phyloP scores from a whole-genome alignment of 805 yeast genomes.

The Cyberlindnera euphorbiiphila region DNA sequence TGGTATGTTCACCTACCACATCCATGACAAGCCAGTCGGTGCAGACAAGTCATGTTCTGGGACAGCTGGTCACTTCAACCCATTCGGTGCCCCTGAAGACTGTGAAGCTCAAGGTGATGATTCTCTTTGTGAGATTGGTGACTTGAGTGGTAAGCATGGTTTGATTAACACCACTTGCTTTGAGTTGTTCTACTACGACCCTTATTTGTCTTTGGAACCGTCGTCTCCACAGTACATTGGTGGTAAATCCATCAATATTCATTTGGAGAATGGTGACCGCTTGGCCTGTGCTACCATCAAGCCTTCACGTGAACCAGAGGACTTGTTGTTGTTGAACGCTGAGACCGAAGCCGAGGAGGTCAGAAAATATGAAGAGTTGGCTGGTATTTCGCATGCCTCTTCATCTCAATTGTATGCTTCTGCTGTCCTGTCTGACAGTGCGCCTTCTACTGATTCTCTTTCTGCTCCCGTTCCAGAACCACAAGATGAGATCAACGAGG shows the following conservation, averaged over 20 bases:
- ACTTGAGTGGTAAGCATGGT: slow-evolving; percentile 76
- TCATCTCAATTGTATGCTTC: slow-evolving; percentile 1
- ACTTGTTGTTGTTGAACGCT: slow-evolving; percentile 25
- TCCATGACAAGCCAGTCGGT: slow-evolving; percentile 58
- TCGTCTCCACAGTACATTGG: slow-evolving; percentile 54
- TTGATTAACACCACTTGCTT: slow-evolving; percentile 66
- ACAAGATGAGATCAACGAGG: no score
- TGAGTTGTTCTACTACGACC: slow-evolving; percentile 59
- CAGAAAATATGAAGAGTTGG: slow-evolving; percentile 24
- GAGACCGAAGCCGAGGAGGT: slow-evolving; percentile 27
- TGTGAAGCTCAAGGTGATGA: slow-evolving; percentile 52
- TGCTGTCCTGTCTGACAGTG: slow-evolving; percentile 2
- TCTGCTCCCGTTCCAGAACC: slow-evolving; percentile 2
- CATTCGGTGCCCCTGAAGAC: slow-evolving; percentile 50
- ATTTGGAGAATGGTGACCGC: slow-evolving; percentile 46
- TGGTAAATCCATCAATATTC: slow-evolving; percentile 54
- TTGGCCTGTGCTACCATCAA: slow-evolving; percentile 61
- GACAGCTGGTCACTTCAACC: slow-evolving; percentile 60
- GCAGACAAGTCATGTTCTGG: slow-evolving; percentile 47
- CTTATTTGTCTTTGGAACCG: slow-evolving; percentile 59
- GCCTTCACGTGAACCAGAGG: slow-evolving; percentile 28
- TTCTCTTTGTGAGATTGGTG: slow-evolving; percentile 65
- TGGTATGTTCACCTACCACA: slow-evolving; percentile 69
- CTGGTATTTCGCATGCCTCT: slow-evolving; percentile 18
- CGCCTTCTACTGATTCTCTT: slow-evolving; percentile 1